These are phyloP conservation scores for Aspergillus indologenus DNA, from an alignment of 495 filamentous ascomycete genomes.

Conservation along the genomic window DNA sequence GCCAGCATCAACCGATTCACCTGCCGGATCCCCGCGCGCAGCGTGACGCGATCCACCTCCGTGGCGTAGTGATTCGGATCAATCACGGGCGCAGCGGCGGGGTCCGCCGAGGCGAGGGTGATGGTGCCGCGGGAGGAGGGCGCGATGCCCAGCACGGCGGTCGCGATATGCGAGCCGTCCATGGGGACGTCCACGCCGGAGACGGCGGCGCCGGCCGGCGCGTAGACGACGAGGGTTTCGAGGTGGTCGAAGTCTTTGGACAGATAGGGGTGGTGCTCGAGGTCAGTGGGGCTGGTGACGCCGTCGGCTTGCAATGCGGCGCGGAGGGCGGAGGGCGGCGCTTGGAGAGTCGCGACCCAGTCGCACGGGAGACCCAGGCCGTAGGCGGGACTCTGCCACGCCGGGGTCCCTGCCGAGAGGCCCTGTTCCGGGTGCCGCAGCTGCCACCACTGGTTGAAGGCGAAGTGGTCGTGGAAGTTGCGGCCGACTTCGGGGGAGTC, in stretches of 20 bases:
- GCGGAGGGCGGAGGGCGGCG: slow-evolving; percentile 1
- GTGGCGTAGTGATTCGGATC: slow-evolving; percentile 45
- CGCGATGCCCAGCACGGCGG: slow-evolving; percentile 26
- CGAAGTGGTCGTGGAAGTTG: slow-evolving; percentile 13
- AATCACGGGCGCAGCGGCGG: slow-evolving; percentile 29
- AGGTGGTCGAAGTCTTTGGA: slow-evolving; percentile 5
- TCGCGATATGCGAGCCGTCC: slow-evolving; percentile 39
- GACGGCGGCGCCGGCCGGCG: slow-evolving; percentile 20
- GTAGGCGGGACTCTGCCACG: slow-evolving; percentile 2
- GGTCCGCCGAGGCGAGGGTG: slow-evolving; percentile 32
- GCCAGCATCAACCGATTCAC: slow-evolving; percentile 11
- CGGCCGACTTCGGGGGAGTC: slow-evolving; percentile 6
- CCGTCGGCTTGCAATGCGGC: slow-evolving; percentile 33
- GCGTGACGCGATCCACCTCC: slow-evolving; percentile 27
- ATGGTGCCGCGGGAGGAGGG: slow-evolving; percentile 43
- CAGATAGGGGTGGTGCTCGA: slow-evolving; percentile 18
- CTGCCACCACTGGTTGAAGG: slow-evolving; percentile 5
- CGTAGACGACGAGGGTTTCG: slow-evolving; percentile 29
- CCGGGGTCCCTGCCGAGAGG: slow-evolving; percentile 5
- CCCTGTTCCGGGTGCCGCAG: slow-evolving; percentile 3
- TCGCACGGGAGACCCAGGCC: slow-evolving; percentile 5
- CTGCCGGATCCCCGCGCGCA: slow-evolving; percentile 25
- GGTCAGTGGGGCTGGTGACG: slow-evolving; percentile 1
- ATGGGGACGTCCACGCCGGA: slow-evolving; percentile 23
- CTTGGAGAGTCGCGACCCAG: slow-evolving; percentile 5